Evolutionary conservation across 2,329 filamentous ascomycete genomes (phyloP).

Genomic region (Rhexocercosporidium sp.): DNA sequence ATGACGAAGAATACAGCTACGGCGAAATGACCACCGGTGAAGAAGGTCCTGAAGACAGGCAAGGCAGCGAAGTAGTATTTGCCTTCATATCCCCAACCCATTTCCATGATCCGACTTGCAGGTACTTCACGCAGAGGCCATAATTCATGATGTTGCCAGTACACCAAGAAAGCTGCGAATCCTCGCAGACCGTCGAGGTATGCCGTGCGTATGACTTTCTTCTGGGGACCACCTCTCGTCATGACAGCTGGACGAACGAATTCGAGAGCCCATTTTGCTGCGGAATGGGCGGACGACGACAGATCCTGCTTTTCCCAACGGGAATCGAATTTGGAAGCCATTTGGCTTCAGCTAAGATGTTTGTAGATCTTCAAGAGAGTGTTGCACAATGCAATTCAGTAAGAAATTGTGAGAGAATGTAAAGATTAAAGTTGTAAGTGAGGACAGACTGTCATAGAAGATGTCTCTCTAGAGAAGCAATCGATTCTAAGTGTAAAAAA

Average conservation of each 20-base stretch:
- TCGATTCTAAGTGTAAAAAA: background rate
- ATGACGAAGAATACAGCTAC: conserved; percentile 58
- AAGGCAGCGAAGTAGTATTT: conserved; percentile 50
- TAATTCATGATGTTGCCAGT: conserved; percentile 49
- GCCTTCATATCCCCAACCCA: conserved; percentile 41
- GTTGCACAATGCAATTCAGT: too few species aligned
- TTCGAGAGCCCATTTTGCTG: conserved; percentile 20
- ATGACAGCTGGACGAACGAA: conserved; percentile 20
- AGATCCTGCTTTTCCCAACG: conserved; percentile 3
- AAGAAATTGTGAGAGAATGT: background rate
- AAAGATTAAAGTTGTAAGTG: background rate
- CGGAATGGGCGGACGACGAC: background rate
- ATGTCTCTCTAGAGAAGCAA: background rate
- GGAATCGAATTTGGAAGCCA: conserved; percentile 11
- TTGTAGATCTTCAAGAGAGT: background rate
- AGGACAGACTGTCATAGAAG: background rate
- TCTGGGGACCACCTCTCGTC: conserved; percentile 13
- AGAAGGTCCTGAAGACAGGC: conserved; percentile 63
- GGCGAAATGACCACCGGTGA: conserved; percentile 64
- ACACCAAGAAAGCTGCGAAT: conserved; percentile 54
- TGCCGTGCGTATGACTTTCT: conserved; percentile 41
- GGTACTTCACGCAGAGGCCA: conserved; percentile 40
- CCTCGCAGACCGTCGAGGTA: conserved; percentile 56
- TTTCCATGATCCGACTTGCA: conserved; percentile 30
- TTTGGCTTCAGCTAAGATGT: background rate